Evolutionary conservation across 2,329 filamentous ascomycete genomes (phyloP).

Genomic region (Pestalotiopsis sp.): DNA sequence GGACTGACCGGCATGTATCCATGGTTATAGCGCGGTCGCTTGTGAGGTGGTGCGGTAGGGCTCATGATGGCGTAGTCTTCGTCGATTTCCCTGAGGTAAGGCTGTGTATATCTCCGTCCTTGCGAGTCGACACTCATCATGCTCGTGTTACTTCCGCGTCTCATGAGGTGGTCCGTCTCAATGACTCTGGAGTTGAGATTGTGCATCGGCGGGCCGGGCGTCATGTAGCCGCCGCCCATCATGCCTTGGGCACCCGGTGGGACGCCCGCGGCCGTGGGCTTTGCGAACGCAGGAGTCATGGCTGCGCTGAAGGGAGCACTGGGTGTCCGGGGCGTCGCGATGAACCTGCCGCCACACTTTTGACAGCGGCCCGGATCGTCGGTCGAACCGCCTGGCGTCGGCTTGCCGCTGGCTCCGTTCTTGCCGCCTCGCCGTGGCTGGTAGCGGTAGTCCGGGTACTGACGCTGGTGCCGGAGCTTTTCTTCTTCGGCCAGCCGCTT

Average conservation of each 20-base stretch:
- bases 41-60: slow-evolving; percentile 27
- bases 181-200: slow-evolving; percentile 28
- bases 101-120: slow-evolving; percentile 61
- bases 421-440: slow-evolving; percentile 73
- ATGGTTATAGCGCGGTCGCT: slow-evolving; percentile 34
- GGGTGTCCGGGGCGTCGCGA: slow-evolving; percentile 64
- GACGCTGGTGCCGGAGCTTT: slow-evolving; percentile 83
- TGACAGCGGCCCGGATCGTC: slow-evolving; percentile 63
- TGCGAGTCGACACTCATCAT: slow-evolving; percentile 57
- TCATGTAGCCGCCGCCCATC: not conserved
- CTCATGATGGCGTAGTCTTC: slow-evolving; percentile 38
- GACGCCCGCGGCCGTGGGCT: not conserved
- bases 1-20: slow-evolving; percentile 40
- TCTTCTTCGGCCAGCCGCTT: slow-evolving; percentile 90
- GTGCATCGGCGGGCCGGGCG: slow-evolving; percentile 21
- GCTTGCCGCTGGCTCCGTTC: slow-evolving; percentile 6
- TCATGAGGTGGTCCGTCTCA: slow-evolving; percentile 29
- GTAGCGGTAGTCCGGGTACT: slow-evolving; percentile 94
- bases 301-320: slow-evolving; percentile 47
- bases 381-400: slow-evolving; percentile 23
- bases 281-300: slow-evolving; percentile 27
- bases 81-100: slow-evolving; percentile 40
- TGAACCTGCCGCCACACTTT: slow-evolving; percentile 72
- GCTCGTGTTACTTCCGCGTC: slow-evolving; percentile 30
- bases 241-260: not conserved